Conservation (phyloP, 192 early-diverging fungal genomes). For the Rhizophagus prolifer region DNA sequence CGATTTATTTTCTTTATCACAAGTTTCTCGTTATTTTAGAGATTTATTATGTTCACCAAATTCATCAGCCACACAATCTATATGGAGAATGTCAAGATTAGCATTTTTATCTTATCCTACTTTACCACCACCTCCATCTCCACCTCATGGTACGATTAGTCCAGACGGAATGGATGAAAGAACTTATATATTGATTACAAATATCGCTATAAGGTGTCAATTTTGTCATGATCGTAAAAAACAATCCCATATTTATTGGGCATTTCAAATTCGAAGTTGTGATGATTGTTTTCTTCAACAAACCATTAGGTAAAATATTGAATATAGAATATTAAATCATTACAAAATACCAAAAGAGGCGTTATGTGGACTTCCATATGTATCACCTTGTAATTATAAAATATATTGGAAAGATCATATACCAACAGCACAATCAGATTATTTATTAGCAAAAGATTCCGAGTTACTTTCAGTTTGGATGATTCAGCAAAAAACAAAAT, state of each 20-base stretch:
- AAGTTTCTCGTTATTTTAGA: neutral
- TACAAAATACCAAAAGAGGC: neutral
- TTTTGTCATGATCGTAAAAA: slow-evolving; percentile 7
- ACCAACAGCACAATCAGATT: neutral
- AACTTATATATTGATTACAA: slow-evolving; percentile 4
- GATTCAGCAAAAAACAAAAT: neutral
- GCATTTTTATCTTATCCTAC: neutral
- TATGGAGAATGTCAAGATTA: slow-evolving; percentile 3
- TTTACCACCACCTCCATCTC: neutral
- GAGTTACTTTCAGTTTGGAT: neutral
- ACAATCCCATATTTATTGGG: slow-evolving; percentile 5
- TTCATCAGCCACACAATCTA: neutral
- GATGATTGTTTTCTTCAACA: neutral
- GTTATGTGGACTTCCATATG: slow-evolving; percentile 1
- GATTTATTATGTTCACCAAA: slow-evolving; percentile 16
- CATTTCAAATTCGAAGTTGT: slow-evolving; percentile 12
- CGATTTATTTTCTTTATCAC: slow-evolving; percentile 7
- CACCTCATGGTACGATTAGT: neutral
- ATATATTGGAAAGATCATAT: slow-evolving; percentile 14
- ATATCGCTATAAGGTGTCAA: slow-evolving; percentile 4
- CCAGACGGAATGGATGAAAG: slow-evolving; percentile 17
- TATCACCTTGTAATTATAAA: slow-evolving; percentile 1
- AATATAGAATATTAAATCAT: neutral
- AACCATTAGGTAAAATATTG: slow-evolving; percentile 13
- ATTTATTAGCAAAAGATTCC: neutral